Evolutionary conservation across 768 basidiomycete genomes (phyloP).

Genomic region (Trametes villosa): DNA sequence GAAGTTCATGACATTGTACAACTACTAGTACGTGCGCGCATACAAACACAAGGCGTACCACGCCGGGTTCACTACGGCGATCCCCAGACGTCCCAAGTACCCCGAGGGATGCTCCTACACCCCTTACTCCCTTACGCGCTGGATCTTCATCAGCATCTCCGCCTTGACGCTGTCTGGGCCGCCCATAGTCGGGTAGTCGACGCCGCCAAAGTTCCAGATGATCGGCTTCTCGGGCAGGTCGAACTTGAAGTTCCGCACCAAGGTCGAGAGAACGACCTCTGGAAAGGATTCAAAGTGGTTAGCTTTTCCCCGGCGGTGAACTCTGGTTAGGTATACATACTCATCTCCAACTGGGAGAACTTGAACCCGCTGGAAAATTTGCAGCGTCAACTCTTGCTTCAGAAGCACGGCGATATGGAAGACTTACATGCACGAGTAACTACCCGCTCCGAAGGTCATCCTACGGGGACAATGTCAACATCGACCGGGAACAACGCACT

Average conservation of each 20-base stretch:
- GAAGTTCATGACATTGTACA: too few species aligned
- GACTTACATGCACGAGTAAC: conserved; percentile 24
- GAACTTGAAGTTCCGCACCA: conserved; percentile 21
- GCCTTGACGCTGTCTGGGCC: conserved; percentile 1
- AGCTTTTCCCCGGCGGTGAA: too few species aligned
- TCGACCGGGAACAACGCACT: too few species aligned
- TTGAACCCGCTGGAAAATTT: conserved; percentile 22
- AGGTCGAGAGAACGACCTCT: conserved; percentile 19
- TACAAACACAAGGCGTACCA: too few species aligned
- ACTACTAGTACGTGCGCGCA: too few species aligned
- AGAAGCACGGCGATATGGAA: too few species aligned
- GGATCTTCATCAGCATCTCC: conserved; percentile 19
- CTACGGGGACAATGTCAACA: background rate
- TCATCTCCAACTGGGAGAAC: conserved; percentile 27
- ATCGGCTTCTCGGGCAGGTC: conserved; percentile 18
- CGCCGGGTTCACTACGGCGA: too few species aligned
- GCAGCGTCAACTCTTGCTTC: background rate
- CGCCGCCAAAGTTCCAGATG: conserved; percentile 14
- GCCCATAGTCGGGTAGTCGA: conserved; percentile 17
- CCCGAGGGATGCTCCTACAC: background rate
- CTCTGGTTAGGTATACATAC: background rate
- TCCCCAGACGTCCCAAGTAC: background rate
- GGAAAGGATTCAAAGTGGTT: background rate
- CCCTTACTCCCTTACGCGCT: background rate
- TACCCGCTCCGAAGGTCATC: conserved; percentile 25